Percentiles rank a stretch among this genome's conserved stretches.
These are phyloP conservation scores for Ascobolus immersus DNA, from an alignment of 495 filamentous ascomycete genomes.

Conservation along the genomic window DNA sequence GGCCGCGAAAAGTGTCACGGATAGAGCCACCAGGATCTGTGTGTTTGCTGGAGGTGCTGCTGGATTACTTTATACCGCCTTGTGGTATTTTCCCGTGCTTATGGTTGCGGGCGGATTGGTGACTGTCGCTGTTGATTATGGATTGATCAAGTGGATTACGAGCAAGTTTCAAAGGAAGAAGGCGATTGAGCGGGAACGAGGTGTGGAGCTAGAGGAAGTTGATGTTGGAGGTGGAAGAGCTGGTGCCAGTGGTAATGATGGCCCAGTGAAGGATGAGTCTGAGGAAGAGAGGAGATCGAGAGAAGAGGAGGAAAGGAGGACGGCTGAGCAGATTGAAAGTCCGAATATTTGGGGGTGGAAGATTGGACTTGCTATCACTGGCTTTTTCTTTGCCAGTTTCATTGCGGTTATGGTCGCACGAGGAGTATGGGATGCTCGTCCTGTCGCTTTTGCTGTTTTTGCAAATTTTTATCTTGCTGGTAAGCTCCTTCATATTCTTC, in stretches of 20 bases:
- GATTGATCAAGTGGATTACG: conserved; percentile 23
- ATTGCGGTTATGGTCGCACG: conserved; percentile 34
- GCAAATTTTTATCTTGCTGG: conserved; percentile 63
- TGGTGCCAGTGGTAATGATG: neutral
- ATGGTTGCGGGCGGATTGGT: conserved; percentile 32
- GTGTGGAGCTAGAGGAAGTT: neutral
- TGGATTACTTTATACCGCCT: conserved; percentile 47
- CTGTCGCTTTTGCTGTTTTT: conserved; percentile 38
- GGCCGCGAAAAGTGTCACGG: conserved; percentile 47
- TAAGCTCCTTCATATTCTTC: too few relatives aligned
- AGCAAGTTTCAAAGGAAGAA: conserved; percentile 4
- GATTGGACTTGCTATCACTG: conserved; percentile 14
- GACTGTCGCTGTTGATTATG: conserved; percentile 35
- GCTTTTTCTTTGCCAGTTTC: conserved; percentile 34
- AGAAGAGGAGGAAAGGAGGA: conserved; percentile 4
- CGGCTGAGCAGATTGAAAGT: neutral
- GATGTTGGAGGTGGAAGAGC: neutral
- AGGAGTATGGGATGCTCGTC: conserved; percentile 19
- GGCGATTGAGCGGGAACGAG: conserved; percentile 1
- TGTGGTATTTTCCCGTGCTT: conserved; percentile 64
- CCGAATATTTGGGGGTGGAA: conserved; percentile 1
- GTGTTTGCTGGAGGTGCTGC: conserved; percentile 43
- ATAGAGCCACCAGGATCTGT: conserved; percentile 39
- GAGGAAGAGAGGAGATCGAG: conserved; percentile 3
- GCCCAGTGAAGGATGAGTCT: too few relatives aligned